Conservation (phyloP, 768 basidiomycete genomes). For the Mycena maculata region DNA sequence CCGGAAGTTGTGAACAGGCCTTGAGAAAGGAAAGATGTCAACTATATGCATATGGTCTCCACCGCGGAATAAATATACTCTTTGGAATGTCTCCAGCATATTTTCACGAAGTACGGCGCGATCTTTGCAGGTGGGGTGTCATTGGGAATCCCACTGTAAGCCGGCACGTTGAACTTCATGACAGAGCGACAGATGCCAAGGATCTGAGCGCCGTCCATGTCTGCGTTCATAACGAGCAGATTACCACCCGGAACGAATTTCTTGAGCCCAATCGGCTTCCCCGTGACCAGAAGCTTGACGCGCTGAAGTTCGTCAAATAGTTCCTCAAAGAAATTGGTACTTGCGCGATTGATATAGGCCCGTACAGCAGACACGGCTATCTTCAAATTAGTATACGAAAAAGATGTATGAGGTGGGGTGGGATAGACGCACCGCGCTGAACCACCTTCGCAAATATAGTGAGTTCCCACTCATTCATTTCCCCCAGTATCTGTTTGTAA, state of each 20-base stretch:
- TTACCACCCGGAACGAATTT: slow-evolving; percentile 21
- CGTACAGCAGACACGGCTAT: not conserved
- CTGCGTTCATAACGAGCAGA: slow-evolving; percentile 15
- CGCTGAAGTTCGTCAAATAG: slow-evolving; percentile 19
- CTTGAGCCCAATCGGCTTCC: slow-evolving; percentile 16
- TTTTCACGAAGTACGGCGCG: slow-evolving; percentile 18
- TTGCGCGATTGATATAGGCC: not conserved
- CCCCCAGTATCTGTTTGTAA: not conserved
- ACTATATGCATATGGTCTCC: no score
- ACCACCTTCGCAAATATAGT: not conserved
- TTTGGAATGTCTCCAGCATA: slow-evolving; percentile 16
- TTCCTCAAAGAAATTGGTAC: slow-evolving; percentile 11
- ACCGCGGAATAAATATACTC: not conserved
- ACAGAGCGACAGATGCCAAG: slow-evolving; percentile 17
- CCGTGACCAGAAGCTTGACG: slow-evolving; percentile 6
- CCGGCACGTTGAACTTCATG: slow-evolving; percentile 11
- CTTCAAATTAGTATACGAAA: not conserved
- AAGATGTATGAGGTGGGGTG: not conserved
- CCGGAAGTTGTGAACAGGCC: slow-evolving; percentile 14
- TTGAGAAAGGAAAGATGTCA: not conserved
- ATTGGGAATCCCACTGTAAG: slow-evolving; percentile 16
- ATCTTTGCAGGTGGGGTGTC: not conserved
- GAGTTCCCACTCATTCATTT: slow-evolving; percentile 12
- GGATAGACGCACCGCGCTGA: not conserved
- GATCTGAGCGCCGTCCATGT: slow-evolving; percentile 31